Conservation (phyloP, 306 rosid species). For the Acacia crassicarpa region DNA sequence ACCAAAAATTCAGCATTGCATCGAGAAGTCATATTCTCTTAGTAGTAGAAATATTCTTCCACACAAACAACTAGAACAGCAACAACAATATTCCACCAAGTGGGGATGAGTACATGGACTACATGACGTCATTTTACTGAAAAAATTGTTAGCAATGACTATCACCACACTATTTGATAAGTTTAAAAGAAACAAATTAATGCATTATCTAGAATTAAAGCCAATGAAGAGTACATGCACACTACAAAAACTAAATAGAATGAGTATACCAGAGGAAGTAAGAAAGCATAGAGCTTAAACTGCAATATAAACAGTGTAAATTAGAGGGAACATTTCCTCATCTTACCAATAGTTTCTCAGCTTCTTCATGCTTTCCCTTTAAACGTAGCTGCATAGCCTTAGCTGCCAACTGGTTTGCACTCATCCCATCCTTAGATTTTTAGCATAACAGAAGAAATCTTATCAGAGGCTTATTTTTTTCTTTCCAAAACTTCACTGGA, state of each 20-base stretch:
- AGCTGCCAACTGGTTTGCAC: conserved; percentile 96
- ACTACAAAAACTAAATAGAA: conserved; percentile 1
- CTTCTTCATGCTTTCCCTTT: conserved; percentile 94
- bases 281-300: not conserved
- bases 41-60: not conserved
- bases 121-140: not conserved
- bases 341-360: conserved; percentile 74
- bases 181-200: conserved; percentile 1
- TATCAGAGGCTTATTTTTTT: too few relatives aligned
- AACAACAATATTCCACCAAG: too few relatives aligned
- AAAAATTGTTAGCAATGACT: not conserved
- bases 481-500: too few relatives aligned
- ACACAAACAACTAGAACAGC: not conserved
- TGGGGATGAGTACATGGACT: too few relatives aligned
- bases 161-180: not conserved
- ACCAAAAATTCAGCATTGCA: not conserved
- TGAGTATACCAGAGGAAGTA: not conserved
- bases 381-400: conserved; percentile 90
- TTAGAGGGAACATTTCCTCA: conserved; percentile 8
- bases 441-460: not conserved
- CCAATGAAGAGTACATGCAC: not conserved
- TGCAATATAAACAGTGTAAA: not conserved
- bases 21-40: not conserved
- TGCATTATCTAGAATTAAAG: not conserved
- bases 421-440: conserved; percentile 42